phyloP scores from a whole-genome alignment of 495 filamentous ascomycete species.

The Usnea hakonensis region DNA sequence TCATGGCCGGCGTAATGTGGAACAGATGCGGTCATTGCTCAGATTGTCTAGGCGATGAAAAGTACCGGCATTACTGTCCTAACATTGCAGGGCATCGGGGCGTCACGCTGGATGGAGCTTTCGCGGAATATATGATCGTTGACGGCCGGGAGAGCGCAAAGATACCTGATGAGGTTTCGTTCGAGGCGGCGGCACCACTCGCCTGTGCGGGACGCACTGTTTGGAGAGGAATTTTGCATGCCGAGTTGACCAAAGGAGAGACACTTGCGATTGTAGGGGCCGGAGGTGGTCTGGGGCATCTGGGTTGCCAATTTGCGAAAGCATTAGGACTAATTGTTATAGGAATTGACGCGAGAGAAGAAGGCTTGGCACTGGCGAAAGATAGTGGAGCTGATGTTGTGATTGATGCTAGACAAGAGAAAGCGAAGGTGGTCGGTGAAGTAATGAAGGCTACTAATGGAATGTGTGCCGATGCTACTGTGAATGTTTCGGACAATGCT shows the following conservation, averaged over 20 bases:
- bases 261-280: slow-evolving; percentile 46
- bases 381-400: slow-evolving; percentile 42
- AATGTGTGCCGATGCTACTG: slow-evolving; percentile 38
- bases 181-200: slow-evolving; percentile 46
- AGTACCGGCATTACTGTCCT: slow-evolving; percentile 41
- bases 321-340: slow-evolving; percentile 44
- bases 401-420: slow-evolving; percentile 43
- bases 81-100: slow-evolving; percentile 34
- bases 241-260: slow-evolving; percentile 39
- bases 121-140: slow-evolving; percentile 45
- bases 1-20: slow-evolving; percentile 42
- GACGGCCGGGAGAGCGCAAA: slow-evolving; percentile 38
- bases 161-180: slow-evolving; percentile 41
- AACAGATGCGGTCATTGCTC: slow-evolving; percentile 42
- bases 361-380: slow-evolving; percentile 38
- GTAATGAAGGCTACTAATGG: slow-evolving; percentile 42
- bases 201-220: slow-evolving; percentile 51
- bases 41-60: slow-evolving; percentile 40
- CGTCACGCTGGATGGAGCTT: slow-evolving; percentile 42
- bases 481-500: slow-evolving; percentile 39
- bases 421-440: slow-evolving; percentile 36
- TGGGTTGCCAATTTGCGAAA: slow-evolving; percentile 48
- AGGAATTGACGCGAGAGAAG: slow-evolving; percentile 50
- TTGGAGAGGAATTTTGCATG: slow-evolving; percentile 41
- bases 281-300: slow-evolving; percentile 53